These are phyloP conservation scores for Ceratobasidium sp. DNA, from an alignment of 1,284 basidiomycete genomes.

Conservation along the genomic window DNA sequence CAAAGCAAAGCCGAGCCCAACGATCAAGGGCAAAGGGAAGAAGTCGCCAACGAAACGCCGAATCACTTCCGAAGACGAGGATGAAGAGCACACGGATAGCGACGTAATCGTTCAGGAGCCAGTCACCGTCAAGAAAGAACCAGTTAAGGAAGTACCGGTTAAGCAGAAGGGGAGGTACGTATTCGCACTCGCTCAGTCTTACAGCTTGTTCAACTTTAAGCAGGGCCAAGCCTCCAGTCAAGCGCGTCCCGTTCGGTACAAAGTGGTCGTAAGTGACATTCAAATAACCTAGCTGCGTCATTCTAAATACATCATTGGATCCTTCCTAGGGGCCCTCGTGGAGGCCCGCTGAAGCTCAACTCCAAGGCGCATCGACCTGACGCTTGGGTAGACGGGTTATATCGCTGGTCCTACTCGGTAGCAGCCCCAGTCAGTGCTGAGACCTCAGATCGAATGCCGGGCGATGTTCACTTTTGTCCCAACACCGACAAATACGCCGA, in stretches of 20 bases:
- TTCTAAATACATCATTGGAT: no score
- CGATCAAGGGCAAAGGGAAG: no score
- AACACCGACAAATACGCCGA: not conserved
- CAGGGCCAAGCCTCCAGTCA: not conserved
- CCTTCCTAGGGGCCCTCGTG: not conserved
- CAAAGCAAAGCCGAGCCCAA: no score
- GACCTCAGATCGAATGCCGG: not conserved
- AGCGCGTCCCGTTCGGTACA: not conserved
- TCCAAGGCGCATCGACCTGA: not conserved
- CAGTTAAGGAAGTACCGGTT: no score
- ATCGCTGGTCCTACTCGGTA: not conserved
- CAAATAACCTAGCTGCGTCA: no score
- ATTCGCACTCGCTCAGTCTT: not conserved
- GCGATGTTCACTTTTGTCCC: not conserved
- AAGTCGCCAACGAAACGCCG: not conserved
- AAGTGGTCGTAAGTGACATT: not conserved
- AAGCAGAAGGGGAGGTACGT: not conserved
- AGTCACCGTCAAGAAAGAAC: not conserved
- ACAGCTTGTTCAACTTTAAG: not conserved
- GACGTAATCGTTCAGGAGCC: no score
- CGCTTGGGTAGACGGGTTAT: not conserved
- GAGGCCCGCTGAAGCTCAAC: not conserved
- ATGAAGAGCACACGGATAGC: no score
- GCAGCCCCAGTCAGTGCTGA: no score
- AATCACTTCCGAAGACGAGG: not conserved